A percentile compares a stretch with the other conserved stretches of the same genome.
These are phyloP conservation scores for Mycena rebaudengoi DNA, from an alignment of 768 basidiomycete genomes.

Conservation along the genomic window DNA sequence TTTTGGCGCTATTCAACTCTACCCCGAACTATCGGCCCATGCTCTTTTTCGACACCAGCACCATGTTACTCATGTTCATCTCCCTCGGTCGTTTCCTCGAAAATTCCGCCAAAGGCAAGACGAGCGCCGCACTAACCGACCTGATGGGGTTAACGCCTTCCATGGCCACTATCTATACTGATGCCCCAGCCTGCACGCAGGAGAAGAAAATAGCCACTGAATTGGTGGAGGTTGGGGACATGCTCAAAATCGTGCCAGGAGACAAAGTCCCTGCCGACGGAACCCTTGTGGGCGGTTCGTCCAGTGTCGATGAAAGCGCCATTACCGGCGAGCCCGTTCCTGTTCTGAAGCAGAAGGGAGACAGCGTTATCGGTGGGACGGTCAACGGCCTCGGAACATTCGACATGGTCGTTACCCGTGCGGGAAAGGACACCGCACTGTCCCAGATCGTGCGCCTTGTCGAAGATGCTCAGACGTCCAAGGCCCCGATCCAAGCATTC, in stretches of 20 bases:
- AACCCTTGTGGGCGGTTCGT: conserved; percentile 84
- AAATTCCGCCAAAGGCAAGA: conserved; percentile 96
- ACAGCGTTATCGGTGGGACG: conserved; percentile 93
- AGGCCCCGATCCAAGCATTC: conserved; percentile 98
- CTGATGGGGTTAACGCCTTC: conserved; percentile 95
- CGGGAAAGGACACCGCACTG: conserved; percentile 95
- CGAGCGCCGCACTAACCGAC: conserved; percentile 95
- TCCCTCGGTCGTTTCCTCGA: conserved; percentile 95
- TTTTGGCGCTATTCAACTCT: conserved; percentile 68
- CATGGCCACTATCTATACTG: conserved; percentile 95
- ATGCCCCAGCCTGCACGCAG: conserved; percentile 78
- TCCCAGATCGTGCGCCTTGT: conserved; percentile 97
- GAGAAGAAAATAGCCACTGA: conserved; percentile 95
- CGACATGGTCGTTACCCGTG: conserved; percentile 94
- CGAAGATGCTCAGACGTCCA: conserved; percentile 97
- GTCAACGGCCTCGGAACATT: conserved; percentile 97
- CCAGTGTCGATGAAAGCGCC: conserved; percentile 94
- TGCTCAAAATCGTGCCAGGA: conserved; percentile 92
- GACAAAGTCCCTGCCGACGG: conserved; percentile 98
- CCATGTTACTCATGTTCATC: conserved; percentile 98
- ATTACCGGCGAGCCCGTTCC: conserved; percentile 95
- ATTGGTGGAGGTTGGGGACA: conserved; percentile 93
- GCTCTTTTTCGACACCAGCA: conserved; percentile 98
- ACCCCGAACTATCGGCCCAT: conserved; percentile 79
- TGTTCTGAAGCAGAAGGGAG: conserved; percentile 83